Percentiles rank a stretch among this genome's conserved stretches.
Evolutionary conservation across 257 asterid species (phyloP).

Genomic region (Solanum phureja): DNA sequence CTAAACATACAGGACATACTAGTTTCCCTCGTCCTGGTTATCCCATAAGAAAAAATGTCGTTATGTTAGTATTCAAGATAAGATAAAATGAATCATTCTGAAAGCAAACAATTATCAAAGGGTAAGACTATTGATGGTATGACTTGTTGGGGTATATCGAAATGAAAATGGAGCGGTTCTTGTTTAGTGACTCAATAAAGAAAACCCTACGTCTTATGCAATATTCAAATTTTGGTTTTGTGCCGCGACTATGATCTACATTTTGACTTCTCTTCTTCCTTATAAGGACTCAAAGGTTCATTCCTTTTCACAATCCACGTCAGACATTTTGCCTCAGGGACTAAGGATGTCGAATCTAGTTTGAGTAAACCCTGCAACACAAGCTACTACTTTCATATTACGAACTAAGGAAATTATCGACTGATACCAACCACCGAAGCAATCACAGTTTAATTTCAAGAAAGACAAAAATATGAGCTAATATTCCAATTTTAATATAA

Average conservation of each 20-base stretch:
- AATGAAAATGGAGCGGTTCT: neutral
- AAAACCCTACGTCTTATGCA: neutral
- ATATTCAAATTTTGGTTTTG: neutral
- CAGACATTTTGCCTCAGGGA: neutral
- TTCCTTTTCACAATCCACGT: neutral
- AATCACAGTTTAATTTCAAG: neutral
- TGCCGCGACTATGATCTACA: neutral
- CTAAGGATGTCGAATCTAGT: neutral
- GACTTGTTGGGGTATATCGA: neutral
- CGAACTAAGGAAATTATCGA: neutral
- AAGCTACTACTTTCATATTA: neutral
- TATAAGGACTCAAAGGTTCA: neutral
- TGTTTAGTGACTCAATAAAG: neutral
- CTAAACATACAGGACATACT: conserved; percentile 91
- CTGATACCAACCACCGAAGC: neutral
- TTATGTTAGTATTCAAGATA: neutral
- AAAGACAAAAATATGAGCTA: neutral
- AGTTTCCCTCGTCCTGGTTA: conserved; percentile 80
- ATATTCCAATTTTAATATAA: neutral
- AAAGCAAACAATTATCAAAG: neutral
- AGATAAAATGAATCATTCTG: neutral
- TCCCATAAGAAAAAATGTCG: neutral
- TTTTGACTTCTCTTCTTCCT: neutral
- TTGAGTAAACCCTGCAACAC: neutral
- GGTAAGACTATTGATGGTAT: neutral